phyloP scores from a whole-genome alignment of 2,329 filamentous ascomycete species.

The Aspergillus ibericus region DNA sequence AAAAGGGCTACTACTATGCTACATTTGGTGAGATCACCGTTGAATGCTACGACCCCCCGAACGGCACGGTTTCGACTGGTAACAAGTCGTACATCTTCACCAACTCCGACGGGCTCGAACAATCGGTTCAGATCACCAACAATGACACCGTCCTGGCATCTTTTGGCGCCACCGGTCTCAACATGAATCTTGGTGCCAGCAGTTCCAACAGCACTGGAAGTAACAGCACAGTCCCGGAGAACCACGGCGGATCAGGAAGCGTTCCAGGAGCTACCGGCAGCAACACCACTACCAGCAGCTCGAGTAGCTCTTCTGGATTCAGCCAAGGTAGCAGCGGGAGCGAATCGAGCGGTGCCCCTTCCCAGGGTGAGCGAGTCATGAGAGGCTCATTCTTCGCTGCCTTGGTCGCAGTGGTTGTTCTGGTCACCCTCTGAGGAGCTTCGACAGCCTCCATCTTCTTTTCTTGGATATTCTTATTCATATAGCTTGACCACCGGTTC shows the following conservation, averaged over 20 bases:
- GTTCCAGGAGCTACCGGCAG: slow-evolving; percentile 24
- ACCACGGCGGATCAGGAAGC: slow-evolving; percentile 34
- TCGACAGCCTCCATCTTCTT: slow-evolving; percentile 9
- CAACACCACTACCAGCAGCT: slow-evolving; percentile 21
- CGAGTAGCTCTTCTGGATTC: slow-evolving; percentile 30
- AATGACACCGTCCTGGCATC: slow-evolving; percentile 75
- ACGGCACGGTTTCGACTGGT: slow-evolving; percentile 62
- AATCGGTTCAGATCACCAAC: slow-evolving; percentile 73
- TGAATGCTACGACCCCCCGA: slow-evolving; percentile 82
- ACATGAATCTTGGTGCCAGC: slow-evolving; percentile 55
- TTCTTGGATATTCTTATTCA: slow-evolving; percentile 26
- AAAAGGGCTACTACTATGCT: slow-evolving; percentile 85
- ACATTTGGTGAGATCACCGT: slow-evolving; percentile 75
- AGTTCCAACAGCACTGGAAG: slow-evolving; percentile 10
- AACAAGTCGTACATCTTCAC: slow-evolving; percentile 74
- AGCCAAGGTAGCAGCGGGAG: slow-evolving; percentile 26
- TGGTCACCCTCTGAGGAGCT: slow-evolving; percentile 44
- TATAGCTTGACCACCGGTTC: slow-evolving; percentile 11
- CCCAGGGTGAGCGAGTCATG: slow-evolving; percentile 42
- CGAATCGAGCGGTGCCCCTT: slow-evolving; percentile 30
- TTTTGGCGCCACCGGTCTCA: slow-evolving; percentile 74
- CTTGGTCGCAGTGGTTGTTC: slow-evolving; percentile 47
- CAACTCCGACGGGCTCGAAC: slow-evolving; percentile 64
- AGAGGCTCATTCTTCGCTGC: slow-evolving; percentile 49
- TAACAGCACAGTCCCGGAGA: slow-evolving; percentile 34